phyloP scores from a whole-genome alignment of 306 rosid species.

The Boehmeria nivea region DNA sequence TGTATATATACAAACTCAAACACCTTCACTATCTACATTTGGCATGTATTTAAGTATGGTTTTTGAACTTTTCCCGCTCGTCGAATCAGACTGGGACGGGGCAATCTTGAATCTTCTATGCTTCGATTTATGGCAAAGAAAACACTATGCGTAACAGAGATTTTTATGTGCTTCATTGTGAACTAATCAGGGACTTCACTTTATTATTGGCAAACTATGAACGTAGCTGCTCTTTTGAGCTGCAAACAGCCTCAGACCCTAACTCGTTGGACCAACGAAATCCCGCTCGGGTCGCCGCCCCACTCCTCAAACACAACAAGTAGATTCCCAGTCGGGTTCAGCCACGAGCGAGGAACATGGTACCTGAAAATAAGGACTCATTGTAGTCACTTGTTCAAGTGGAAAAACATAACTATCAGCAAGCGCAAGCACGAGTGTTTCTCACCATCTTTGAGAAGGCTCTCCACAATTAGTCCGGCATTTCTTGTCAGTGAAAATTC shows the following conservation, averaged over 20 bases:
- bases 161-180: slow-evolving; percentile 18
- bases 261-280: slow-evolving; percentile 65
- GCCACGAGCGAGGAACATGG: slow-evolving; percentile 89
- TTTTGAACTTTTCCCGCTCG: neutral
- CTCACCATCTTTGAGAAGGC: slow-evolving; percentile 94
- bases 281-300: slow-evolving; percentile 78
- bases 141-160: slow-evolving; percentile 9
- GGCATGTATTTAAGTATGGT: slow-evolving; percentile 16
- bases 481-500: slow-evolving; percentile 60
- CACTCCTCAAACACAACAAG: slow-evolving; percentile 84
- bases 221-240: slow-evolving; percentile 12
- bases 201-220: too few species aligned
- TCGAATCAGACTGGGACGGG: slow-evolving; percentile 8
- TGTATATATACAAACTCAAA: slow-evolving; percentile 38
- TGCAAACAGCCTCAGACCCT: slow-evolving; percentile 53
- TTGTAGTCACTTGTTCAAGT: slow-evolving; percentile 10
- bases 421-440: slow-evolving; percentile 7
- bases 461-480: slow-evolving; percentile 64
- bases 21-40: slow-evolving; percentile 43
- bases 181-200: slow-evolving; percentile 19
- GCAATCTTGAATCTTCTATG: slow-evolving; percentile 16
- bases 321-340: slow-evolving; percentile 54
- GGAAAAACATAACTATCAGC: too few species aligned
- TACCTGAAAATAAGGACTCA: slow-evolving; percentile 57
- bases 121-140: slow-evolving; percentile 13